Evolutionary conservation across 441 rosid genomes (phyloP).

Genomic region (Erysimum cheiri): DNA sequence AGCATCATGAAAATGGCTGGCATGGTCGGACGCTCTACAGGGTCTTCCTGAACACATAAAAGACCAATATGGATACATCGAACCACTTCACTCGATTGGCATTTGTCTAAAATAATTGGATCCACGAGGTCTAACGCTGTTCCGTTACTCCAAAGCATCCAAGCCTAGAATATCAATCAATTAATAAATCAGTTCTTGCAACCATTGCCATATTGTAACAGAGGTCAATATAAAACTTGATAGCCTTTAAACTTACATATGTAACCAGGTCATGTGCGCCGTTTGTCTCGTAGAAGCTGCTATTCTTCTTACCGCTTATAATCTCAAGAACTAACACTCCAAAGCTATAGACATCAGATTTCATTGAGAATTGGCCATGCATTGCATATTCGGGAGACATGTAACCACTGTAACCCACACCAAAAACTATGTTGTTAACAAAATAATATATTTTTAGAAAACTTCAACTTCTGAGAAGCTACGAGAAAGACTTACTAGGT

Average conservation of each 20-base stretch:
- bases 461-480: neutral
- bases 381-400: neutral
- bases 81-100: conserved; percentile 32
- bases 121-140: conserved; percentile 41
- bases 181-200: neutral
- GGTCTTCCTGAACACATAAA: conserved; percentile 51
- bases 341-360: neutral
- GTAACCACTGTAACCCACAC: neutral
- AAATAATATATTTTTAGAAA: neutral
- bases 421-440: neutral
- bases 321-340: conserved; percentile 7
- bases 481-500: neutral
- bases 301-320: neutral
- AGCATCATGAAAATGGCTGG: conserved; percentile 38
- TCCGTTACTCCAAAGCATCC: conserved; percentile 43
- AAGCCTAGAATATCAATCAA: neutral
- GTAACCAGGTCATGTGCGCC: neutral
- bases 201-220: neutral
- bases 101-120: conserved; percentile 24
- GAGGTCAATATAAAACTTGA: neutral
- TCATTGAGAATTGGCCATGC: neutral
- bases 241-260: neutral
- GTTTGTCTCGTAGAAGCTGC: neutral
- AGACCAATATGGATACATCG: conserved; percentile 51
- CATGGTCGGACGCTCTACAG: conserved; percentile 41